phyloP scores from a whole-genome alignment of 306 rosid species.

The Cucurbita argyrosperma region DNA sequence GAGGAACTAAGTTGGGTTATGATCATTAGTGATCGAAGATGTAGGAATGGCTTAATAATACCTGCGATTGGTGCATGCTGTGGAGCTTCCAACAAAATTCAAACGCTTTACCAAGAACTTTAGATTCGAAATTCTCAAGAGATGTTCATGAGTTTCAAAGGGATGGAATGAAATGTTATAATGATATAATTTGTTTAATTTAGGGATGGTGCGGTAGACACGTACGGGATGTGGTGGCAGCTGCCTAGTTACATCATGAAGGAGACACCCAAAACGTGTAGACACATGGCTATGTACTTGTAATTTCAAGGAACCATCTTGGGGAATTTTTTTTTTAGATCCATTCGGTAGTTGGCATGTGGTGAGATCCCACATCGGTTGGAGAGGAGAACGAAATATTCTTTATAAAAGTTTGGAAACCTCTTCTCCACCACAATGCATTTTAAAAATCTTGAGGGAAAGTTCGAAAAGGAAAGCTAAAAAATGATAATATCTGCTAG shows the following conservation, averaged over 20 bases:
- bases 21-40: not conserved
- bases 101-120: not conserved
- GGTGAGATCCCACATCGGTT: too few relatives aligned
- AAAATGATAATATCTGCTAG: too few relatives aligned
- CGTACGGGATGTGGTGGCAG: not conserved
- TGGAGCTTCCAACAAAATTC: not conserved
- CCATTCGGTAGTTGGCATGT: too few relatives aligned
- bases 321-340: too few relatives aligned
- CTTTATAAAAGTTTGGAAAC: too few relatives aligned
- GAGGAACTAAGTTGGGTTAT: too few relatives aligned
- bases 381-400: too few relatives aligned
- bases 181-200: not conserved
- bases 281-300: not conserved
- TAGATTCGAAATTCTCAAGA: not conserved
- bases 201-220: not conserved
- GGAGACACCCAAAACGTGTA: not conserved
- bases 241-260: not conserved
- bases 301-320: not conserved
- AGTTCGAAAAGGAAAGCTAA: too few relatives aligned
- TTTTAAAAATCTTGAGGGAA: too few relatives aligned
- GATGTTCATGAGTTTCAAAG: not conserved
- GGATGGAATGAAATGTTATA: not conserved
- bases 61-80: not conserved
- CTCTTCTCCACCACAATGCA: too few relatives aligned
- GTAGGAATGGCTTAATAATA: not conserved